Conservation (phyloP, 2,329 filamentous ascomycete genomes). For the Penicillium sp. region DNA sequence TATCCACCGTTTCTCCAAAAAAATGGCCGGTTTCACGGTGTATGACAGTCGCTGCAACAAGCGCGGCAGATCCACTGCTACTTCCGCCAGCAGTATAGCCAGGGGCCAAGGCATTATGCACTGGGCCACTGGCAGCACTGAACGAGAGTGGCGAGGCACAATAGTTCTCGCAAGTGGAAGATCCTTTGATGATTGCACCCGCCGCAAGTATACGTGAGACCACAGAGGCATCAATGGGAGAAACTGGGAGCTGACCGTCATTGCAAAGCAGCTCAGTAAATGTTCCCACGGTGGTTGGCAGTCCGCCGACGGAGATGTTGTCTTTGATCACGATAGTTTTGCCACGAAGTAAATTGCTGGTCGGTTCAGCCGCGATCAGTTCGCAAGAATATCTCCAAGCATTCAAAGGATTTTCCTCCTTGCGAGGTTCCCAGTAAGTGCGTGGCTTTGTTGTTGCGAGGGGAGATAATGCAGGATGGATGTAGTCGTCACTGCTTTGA, state of each 20-base stretch:
- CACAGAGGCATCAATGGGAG: not conserved
- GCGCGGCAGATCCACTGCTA: not conserved
- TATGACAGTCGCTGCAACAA: not conserved
- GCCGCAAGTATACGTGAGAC: not conserved
- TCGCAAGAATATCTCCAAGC: not conserved
- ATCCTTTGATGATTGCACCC: not conserved
- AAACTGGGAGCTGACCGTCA: not conserved
- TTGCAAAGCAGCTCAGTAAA: not conserved
- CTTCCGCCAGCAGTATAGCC: not conserved
- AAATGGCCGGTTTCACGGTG: not conserved
- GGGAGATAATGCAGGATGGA: not conserved
- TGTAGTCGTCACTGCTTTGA: not conserved
- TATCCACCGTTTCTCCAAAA: constrained; percentile 23
- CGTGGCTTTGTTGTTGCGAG: not conserved
- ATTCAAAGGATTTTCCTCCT: not conserved
- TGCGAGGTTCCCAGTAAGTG: not conserved
- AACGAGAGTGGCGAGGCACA: not conserved
- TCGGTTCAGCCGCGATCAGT: not conserved
- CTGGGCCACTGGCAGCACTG: not conserved
- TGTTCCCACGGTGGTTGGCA: not conserved
- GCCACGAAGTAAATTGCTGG: not conserved
- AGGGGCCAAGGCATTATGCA: not conserved
- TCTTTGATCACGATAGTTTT: not conserved
- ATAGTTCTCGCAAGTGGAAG: not conserved
- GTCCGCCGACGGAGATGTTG: not conserved